phyloP scores from a whole-genome alignment of 2,329 filamentous ascomycete genomes.

The Alternaria burnsii region DNA sequence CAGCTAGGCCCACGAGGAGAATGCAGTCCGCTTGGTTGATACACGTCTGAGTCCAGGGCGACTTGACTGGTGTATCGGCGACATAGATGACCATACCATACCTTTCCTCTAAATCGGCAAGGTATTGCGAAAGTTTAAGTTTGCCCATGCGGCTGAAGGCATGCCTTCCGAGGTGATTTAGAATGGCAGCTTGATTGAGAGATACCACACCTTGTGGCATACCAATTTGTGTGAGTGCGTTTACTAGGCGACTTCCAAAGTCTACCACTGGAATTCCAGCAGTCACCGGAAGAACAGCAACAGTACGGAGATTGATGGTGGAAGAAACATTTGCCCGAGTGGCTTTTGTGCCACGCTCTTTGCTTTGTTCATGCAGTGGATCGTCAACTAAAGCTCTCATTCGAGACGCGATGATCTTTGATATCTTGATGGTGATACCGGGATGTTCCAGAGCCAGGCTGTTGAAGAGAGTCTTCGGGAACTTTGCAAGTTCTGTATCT shows the following conservation, averaged over 20 bases:
- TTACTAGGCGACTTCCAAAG: constrained; percentile 88
- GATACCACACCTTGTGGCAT: constrained; percentile 89
- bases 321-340: constrained; percentile 75
- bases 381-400: constrained; percentile 91
- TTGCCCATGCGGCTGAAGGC: constrained; percentile 98
- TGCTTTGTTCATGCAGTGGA: constrained; percentile 71
- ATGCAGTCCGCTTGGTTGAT: constrained; percentile 98
- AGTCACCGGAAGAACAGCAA: constrained; percentile 90
- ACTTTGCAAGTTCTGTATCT: constrained; percentile 95
- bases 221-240: constrained; percentile 87
- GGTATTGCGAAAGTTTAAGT: constrained; percentile 91
- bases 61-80: constrained; percentile 95
- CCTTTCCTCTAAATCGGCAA: constrained; percentile 96
- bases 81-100: constrained; percentile 96
- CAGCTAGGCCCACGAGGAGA: constrained; percentile 87
- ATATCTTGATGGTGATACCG: constrained; percentile 98
- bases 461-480: constrained; percentile 95
- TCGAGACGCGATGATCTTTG: constrained; percentile 94
- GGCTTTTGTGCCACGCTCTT: constrained; percentile 67
- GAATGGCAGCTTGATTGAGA: constrained; percentile 89
- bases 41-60: constrained; percentile 98
- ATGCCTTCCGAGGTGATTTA: constrained; percentile 94
- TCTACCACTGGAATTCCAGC: constrained; percentile 92
- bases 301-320: constrained; percentile 89
- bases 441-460: constrained; percentile 96